A percentile compares a stretch with the other conserved stretches of the same genome.
These are phyloP conservation scores for Dissophora globulifera DNA, from an alignment of 192 early-diverging fungal species.

Conservation along the genomic window DNA sequence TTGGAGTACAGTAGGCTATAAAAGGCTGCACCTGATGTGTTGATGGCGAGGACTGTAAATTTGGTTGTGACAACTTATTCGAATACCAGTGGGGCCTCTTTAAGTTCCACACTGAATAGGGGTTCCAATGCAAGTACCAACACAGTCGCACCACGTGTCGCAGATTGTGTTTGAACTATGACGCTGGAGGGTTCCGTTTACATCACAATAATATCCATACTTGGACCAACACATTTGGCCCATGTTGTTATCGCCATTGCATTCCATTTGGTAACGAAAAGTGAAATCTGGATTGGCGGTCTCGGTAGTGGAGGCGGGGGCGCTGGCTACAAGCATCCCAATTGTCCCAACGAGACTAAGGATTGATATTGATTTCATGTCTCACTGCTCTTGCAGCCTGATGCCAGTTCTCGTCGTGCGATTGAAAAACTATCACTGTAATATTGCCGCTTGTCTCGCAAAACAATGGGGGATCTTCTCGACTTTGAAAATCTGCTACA, in stretches of 20 bases:
- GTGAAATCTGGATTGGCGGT: not conserved
- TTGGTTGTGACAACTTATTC: too few species aligned
- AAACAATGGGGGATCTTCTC: slow-evolving; percentile 3
- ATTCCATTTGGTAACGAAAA: not conserved
- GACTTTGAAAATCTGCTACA: slow-evolving; percentile 13
- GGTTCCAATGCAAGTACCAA: too few species aligned
- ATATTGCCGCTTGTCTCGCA: slow-evolving; percentile 7
- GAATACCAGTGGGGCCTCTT: too few species aligned
- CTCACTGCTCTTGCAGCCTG: not conserved
- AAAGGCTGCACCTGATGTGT: too few species aligned
- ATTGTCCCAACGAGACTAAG: not conserved
- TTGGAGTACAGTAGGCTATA: too few species aligned
- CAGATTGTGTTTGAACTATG: too few species aligned
- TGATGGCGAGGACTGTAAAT: too few species aligned
- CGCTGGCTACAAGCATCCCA: slow-evolving; percentile 4
- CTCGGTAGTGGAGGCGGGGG: not conserved
- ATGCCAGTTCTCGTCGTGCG: not conserved
- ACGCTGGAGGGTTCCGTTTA: too few species aligned
- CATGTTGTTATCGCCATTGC: not conserved
- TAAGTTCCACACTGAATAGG: too few species aligned
- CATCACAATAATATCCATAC: too few species aligned
- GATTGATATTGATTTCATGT: slow-evolving; percentile 2
- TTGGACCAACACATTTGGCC: too few species aligned
- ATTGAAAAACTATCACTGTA: slow-evolving; percentile 10
- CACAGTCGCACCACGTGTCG: too few species aligned